phyloP scores from a whole-genome alignment of 2,329 filamentous ascomycete species.

The Pezicula carpinea region DNA sequence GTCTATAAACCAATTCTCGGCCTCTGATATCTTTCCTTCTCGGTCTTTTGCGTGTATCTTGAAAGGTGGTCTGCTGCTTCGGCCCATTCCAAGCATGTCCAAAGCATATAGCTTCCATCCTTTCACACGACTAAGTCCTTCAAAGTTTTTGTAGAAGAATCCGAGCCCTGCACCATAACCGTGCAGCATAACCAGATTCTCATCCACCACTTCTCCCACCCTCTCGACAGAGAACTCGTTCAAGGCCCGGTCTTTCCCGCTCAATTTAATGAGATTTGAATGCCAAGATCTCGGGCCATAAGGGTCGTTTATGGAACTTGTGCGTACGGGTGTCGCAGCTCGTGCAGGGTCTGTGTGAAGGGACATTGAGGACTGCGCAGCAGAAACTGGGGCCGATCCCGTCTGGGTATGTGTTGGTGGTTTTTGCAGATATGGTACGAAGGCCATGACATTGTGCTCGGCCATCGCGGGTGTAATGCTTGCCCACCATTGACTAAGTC shows the following conservation, averaged over 20 bases:
- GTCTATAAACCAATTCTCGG: conserved; percentile 94
- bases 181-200: conserved; percentile 92
- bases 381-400: conserved; percentile 44
- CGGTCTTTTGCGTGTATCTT: conserved; percentile 78
- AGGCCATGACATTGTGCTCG: conserved; percentile 82
- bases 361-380: conserved; percentile 32
- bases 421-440: conserved; percentile 75
- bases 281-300: conserved; percentile 83
- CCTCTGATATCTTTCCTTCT: conserved; percentile 76
- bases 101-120: conserved; percentile 90
- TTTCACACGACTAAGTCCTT: conserved; percentile 69
- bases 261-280: conserved; percentile 76
- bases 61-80: conserved; percentile 79
- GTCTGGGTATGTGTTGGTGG: conserved; percentile 53
- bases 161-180: conserved; percentile 94
- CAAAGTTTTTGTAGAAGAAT: conserved; percentile 98
- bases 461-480: conserved; percentile 76
- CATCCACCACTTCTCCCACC: conserved; percentile 70
- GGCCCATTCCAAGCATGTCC: conserved; percentile 94
- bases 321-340: conserved; percentile 36
- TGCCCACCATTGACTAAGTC: conserved; percentile 91
- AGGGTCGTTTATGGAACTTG: conserved; percentile 59
- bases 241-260: conserved; percentile 79
- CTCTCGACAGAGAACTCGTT: conserved; percentile 93
- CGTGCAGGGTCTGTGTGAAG: conserved; percentile 32